These are phyloP conservation scores for Phaeophleospora eucalypticola DNA, from an alignment of 2,329 filamentous ascomycete genomes.

Conservation along the genomic window DNA sequence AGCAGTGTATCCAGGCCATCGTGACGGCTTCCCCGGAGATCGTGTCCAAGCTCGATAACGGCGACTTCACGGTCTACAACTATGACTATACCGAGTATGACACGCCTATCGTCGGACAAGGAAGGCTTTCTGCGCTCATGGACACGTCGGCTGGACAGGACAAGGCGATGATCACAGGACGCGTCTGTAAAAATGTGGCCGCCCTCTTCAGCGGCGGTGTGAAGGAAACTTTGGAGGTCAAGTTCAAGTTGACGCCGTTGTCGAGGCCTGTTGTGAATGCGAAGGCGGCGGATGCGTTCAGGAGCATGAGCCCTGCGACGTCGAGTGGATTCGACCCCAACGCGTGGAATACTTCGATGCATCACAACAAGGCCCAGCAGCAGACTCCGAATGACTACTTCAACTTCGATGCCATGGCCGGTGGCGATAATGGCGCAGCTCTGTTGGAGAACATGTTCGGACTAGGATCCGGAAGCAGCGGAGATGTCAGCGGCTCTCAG, in stretches of 20 bases:
- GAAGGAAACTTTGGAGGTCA: constrained; percentile 89
- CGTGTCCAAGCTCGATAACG: constrained; percentile 61
- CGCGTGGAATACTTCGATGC: constrained; percentile 75
- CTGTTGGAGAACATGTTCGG: constrained; percentile 32
- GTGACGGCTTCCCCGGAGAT: constrained; percentile 78
- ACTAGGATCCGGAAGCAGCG: constrained; percentile 19
- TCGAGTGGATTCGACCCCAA: constrained; percentile 62
- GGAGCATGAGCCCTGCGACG: constrained; percentile 54
- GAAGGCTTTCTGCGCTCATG: constrained; percentile 84
- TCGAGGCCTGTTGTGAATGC: constrained; percentile 58
- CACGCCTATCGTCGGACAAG: constrained; percentile 87
- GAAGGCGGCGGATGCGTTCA: constrained; percentile 58
- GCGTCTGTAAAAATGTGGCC: constrained; percentile 80
- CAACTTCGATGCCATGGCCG: constrained; percentile 21
- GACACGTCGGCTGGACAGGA: constrained; percentile 58
- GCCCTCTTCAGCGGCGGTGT: constrained; percentile 78
- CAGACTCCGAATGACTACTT: constrained; percentile 27
- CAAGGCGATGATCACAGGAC: constrained; percentile 76
- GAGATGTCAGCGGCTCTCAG: constrained; percentile 18
- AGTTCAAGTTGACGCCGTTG: constrained; percentile 77
- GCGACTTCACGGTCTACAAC: constrained; percentile 93
- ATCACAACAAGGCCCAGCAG: constrained; percentile 56
- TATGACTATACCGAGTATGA: constrained; percentile 96
- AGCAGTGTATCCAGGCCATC: constrained; percentile 81
- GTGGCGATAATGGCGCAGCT: constrained; percentile 19